These are phyloP conservation scores for Daedalea quercina DNA, from an alignment of 768 basidiomycete genomes.

Conservation along the genomic window DNA sequence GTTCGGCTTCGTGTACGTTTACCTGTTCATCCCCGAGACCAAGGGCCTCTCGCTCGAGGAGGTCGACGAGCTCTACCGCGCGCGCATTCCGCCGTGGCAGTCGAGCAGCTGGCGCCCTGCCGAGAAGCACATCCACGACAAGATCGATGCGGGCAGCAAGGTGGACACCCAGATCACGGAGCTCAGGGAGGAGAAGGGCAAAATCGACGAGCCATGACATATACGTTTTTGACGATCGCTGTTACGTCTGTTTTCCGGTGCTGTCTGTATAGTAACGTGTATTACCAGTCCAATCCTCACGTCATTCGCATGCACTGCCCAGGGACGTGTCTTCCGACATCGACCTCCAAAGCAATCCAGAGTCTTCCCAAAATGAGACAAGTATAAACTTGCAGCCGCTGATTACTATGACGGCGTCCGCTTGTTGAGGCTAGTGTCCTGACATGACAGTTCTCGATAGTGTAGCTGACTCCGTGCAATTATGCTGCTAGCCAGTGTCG, in stretches of 20 bases:
- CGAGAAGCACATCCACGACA: conserved; percentile 21
- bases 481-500: too few species aligned
- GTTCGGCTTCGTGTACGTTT: conserved; percentile 67
- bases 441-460: too few species aligned
- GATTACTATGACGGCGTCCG: too few species aligned
- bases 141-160: conserved; percentile 1
- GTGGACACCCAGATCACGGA: conserved; percentile 11
- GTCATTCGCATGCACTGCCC: too few species aligned
- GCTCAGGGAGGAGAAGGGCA: conserved; percentile 13
- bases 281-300: too few species aligned
- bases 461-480: too few species aligned
- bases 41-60: conserved; percentile 73
- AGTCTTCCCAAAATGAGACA: too few species aligned
- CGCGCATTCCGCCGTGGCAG: conserved; percentile 62
- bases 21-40: conserved; percentile 74
- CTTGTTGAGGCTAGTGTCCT: too few species aligned
- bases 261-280: not conserved
- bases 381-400: too few species aligned
- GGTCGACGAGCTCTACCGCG: conserved; percentile 70
- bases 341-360: too few species aligned
- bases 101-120: conserved; percentile 44
- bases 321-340: too few species aligned
- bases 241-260: not conserved
- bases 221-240: not conserved
- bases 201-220: conserved; percentile 7